Conservation (phyloP, 768 basidiomycete genomes). For the Leucocoprinus leucothites region DNA sequence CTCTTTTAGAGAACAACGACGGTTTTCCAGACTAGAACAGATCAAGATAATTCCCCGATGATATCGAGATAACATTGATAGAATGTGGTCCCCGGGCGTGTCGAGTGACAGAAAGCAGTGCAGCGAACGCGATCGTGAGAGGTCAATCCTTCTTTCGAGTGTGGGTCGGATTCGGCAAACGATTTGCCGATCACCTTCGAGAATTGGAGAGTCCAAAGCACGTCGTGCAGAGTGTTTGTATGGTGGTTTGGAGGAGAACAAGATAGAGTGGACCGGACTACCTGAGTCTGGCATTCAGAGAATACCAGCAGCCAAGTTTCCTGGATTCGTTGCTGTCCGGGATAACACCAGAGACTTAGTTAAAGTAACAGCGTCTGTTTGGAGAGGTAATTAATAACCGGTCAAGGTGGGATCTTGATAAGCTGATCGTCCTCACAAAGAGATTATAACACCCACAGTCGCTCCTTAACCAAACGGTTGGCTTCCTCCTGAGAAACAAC, state of each 20-base stretch:
- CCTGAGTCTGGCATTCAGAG: too few species aligned
- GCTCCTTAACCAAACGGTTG: not conserved
- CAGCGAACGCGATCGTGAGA: slow-evolving; percentile 4
- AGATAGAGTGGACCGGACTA: too few species aligned
- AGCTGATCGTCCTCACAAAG: not conserved
- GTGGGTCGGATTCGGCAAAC: too few species aligned
- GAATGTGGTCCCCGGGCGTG: not conserved
- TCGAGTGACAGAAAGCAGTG: slow-evolving; percentile 9
- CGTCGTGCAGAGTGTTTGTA: too few species aligned
- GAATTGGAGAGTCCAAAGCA: too few species aligned
- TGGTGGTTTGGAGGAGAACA: too few species aligned
- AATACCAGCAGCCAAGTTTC: too few species aligned
- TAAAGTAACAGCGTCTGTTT: not conserved
- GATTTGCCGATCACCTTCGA: not conserved
- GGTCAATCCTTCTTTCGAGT: not conserved
- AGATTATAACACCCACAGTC: not conserved
- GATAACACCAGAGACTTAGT: too few species aligned
- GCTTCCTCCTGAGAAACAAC: slow-evolving; percentile 3
- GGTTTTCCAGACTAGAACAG: not conserved
- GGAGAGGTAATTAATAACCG: not conserved
- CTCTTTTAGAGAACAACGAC: not conserved
- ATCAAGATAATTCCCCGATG: slow-evolving; percentile 1
- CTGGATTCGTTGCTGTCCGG: too few species aligned
- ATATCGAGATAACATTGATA: slow-evolving; percentile 8
- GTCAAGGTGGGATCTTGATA: slow-evolving; percentile 7